These are phyloP conservation scores for Rhizophora mangle DNA, from an alignment of 345 rosid species.

Conservation along the genomic window DNA sequence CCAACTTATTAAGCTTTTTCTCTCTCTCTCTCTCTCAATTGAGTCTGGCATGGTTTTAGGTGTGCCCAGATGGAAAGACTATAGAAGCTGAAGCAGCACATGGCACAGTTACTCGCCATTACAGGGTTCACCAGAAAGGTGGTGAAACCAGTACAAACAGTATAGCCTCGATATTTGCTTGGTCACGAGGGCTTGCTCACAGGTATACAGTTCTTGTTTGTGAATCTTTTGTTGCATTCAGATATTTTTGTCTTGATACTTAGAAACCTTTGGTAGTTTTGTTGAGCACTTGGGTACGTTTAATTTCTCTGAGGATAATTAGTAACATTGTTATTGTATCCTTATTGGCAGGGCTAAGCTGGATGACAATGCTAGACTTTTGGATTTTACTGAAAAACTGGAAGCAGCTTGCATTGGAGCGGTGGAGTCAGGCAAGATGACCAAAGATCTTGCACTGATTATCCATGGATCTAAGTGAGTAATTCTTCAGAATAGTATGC, in stretches of 20 bases:
- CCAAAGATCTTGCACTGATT: constrained; percentile 93
- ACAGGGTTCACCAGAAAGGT: constrained; percentile 91
- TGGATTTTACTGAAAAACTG: constrained; percentile 79
- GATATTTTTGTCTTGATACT: too few species aligned
- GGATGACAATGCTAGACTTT: constrained; percentile 69
- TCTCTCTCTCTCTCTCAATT: not conserved
- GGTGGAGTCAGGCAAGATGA: constrained; percentile 97
- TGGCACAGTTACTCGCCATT: constrained; percentile 95
- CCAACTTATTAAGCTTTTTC: too few species aligned
- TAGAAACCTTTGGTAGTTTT: too few species aligned
- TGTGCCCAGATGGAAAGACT: constrained; percentile 96
- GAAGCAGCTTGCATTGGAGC: constrained; percentile 83
- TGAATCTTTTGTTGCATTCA: not conserved
- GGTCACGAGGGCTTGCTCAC: constrained; percentile 95
- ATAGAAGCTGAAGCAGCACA: constrained; percentile 99
- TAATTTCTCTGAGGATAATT: not conserved
- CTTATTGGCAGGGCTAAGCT: constrained; percentile 66
- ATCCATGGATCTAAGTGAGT: constrained; percentile 77
- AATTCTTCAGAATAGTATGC: not conserved
- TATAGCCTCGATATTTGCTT: constrained; percentile 96
- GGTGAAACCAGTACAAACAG: constrained; percentile 99
- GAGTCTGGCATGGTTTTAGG: constrained; percentile 39
- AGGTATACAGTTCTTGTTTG: constrained; percentile 37
- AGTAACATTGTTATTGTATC: not conserved
- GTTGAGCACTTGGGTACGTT: too few species aligned